Evolutionary conservation across 495 filamentous ascomycete species (phyloP), one percentile per base, ranked within the genome.

Genomic region (Penicillium goetzii): DNA sequence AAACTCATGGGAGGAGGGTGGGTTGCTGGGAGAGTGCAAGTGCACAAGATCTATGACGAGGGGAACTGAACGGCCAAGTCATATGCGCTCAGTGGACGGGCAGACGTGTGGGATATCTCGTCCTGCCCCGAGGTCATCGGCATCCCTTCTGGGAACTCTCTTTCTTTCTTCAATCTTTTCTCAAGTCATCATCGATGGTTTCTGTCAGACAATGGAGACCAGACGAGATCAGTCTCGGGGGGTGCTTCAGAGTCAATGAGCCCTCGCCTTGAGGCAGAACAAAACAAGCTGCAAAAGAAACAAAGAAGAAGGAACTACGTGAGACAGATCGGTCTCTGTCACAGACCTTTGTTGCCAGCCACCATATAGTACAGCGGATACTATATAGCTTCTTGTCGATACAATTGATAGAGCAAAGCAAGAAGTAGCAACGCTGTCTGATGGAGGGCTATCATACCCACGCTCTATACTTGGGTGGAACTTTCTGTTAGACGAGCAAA

Each of bases 331-430:
- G 58, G 63, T 56, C 62, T 62, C 56, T 68, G 68, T 61, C 62
- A 55, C 69, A 68, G 69, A 68, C 59, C 68, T 74, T 74, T 70
- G 58, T 72, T 73, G 70, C 77, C 53, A 77, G 74, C 76, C 65
- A 75, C 72, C 69, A 73, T 69, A 81, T 81, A 83, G 80, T 82
- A 80, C 78, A 81, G 73, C 82, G 75, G 79, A 83, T 84, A 80
- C 83, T 84, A 83, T 81, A 83, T 86, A 87, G 85, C 85, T 83
- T 85, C 79, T 80, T 85, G 79, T 86, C 82, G 84, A 85, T 85
- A 85, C 80, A 82, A 76, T 85, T 86, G 79, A 85, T 86, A 87
- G 82, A 83, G 76, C 84, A 83, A 79, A 81, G 74, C 79, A 81
- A 77, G 79, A 81, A 76, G 70, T 81, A 83, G 78, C 78, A 67